phyloP scores from a whole-genome alignment of 139 green algal genomes.

The Micractinium sp. region DNA sequence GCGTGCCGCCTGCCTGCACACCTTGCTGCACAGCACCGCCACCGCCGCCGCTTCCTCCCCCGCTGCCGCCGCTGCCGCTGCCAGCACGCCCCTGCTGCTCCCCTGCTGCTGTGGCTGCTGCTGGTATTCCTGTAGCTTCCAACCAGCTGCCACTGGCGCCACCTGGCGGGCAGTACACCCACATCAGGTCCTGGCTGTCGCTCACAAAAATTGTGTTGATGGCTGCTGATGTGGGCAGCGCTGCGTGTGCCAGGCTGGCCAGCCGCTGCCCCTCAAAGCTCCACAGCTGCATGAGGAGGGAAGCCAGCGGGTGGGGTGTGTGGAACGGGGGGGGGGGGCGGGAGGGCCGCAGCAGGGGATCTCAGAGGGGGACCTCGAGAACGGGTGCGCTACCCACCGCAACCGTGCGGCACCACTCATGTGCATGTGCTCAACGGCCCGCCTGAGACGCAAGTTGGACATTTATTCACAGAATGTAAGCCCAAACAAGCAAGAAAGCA shows the following conservation, averaged over 20 bases:
- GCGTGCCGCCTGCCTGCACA: not conserved
- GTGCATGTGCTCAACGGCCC: too few species aligned
- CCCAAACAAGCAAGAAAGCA: too few species aligned
- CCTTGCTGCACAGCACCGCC: not conserved
- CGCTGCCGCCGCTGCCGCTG: not conserved
- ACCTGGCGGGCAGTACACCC: not conserved
- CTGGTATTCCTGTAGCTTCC: not conserved
- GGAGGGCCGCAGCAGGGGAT: not conserved
- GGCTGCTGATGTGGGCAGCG: not conserved
- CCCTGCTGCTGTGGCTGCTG: not conserved
- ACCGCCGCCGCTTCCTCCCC: not conserved
- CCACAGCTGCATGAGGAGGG: not conserved
- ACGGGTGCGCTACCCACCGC: too few species aligned
- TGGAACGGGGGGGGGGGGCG: too few species aligned
- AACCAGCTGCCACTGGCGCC: not conserved
- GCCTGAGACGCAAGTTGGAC: too few species aligned
- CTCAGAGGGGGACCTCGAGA: too few species aligned
- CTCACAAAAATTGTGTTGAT: conserved; percentile 4
- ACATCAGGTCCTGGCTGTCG: conserved; percentile 6
- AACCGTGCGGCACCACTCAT: too few species aligned
- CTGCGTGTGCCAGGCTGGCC: not conserved
- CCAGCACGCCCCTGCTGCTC: too few species aligned
- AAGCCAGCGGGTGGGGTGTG: too few species aligned
- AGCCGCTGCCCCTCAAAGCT: not conserved
- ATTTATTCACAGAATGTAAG: too few species aligned